These are phyloP conservation scores for Mycena capillaripes DNA, from an alignment of 768 basidiomycete species.

Conservation along the genomic window DNA sequence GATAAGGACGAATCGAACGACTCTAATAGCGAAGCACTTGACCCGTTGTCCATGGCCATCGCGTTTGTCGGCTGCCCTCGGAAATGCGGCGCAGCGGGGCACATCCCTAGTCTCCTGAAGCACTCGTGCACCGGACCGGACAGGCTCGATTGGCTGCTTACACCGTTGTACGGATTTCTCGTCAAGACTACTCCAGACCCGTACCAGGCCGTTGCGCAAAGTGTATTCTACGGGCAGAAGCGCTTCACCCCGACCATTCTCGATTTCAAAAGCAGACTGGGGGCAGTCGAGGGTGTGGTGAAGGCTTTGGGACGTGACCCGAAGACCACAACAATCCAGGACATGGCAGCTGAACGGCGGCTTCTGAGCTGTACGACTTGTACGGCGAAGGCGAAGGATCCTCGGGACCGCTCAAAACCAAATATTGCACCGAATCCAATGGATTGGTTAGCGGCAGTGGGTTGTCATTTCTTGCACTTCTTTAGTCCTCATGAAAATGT, in stretches of 20 bases:
- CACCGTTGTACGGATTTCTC: too few relatives aligned
- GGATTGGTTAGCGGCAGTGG: conserved; percentile 20
- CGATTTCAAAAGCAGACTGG: background rate
- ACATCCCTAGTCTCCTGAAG: background rate
- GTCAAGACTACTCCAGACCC: background rate
- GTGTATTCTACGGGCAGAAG: background rate
- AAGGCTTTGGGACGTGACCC: conserved; percentile 11
- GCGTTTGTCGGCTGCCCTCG: conserved; percentile 9
- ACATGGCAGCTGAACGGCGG: conserved; percentile 4
- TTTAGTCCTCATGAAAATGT: background rate
- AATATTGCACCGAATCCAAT: background rate
- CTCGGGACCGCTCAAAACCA: background rate
- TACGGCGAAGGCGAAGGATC: background rate
- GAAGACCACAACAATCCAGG: conserved; percentile 5
- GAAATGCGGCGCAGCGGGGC: background rate
- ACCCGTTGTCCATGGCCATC: conserved; percentile 1
- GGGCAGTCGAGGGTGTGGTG: conserved; percentile 12
- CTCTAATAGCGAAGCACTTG: background rate
- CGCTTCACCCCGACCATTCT: conserved; percentile 7
- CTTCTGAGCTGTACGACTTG: background rate
- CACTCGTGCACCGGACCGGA: background rate
- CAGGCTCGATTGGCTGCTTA: background rate
- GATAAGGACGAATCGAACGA: background rate
- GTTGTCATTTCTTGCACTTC: background rate
- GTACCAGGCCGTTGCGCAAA: background rate